Evolutionary conservation across 2,329 filamentous ascomycete species (phyloP).

Genomic region (Aureobasidium sp.): DNA sequence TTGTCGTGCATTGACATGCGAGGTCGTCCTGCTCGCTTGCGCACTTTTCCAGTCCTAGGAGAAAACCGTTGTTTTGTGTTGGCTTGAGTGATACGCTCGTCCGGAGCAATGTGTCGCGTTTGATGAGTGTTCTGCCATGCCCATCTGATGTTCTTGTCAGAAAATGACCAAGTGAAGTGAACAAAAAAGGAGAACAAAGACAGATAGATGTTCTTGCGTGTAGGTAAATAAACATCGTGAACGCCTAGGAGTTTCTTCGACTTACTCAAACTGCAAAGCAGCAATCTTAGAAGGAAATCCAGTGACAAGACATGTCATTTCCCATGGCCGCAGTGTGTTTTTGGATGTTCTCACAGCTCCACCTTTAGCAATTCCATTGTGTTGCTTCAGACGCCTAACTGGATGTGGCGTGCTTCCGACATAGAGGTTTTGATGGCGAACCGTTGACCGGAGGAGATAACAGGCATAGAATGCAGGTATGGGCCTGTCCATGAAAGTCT

Average conservation of each 20-base stretch:
- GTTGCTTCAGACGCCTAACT: constrained; percentile 74
- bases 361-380: constrained; percentile 78
- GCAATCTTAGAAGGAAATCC: constrained; percentile 84
- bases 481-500: constrained; percentile 39
- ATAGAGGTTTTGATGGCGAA: constrained; percentile 66
- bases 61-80: constrained; percentile 29
- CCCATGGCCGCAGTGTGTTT: constrained; percentile 70
- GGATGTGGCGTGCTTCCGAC: constrained; percentile 91
- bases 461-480: constrained; percentile 90
- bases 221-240: neutral
- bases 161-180: too few relatives aligned
- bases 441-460: constrained; percentile 80
- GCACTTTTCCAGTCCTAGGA: constrained; percentile 34
- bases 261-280: constrained; percentile 88
- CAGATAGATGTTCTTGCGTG: neutral
- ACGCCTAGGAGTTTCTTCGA: constrained; percentile 18
- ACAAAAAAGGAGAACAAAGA: neutral
- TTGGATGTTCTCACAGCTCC: constrained; percentile 72
- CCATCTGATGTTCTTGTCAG: constrained; percentile 54
- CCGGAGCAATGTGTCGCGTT: constrained; percentile 67
- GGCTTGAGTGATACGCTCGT: constrained; percentile 51
- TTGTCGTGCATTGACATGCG: constrained; percentile 57
- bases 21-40: constrained; percentile 50
- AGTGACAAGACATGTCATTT: constrained; percentile 78
- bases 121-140: constrained; percentile 80